Conservation (phyloP, 768 basidiomycete species). For the Multifurca ochricompacta region DNA sequence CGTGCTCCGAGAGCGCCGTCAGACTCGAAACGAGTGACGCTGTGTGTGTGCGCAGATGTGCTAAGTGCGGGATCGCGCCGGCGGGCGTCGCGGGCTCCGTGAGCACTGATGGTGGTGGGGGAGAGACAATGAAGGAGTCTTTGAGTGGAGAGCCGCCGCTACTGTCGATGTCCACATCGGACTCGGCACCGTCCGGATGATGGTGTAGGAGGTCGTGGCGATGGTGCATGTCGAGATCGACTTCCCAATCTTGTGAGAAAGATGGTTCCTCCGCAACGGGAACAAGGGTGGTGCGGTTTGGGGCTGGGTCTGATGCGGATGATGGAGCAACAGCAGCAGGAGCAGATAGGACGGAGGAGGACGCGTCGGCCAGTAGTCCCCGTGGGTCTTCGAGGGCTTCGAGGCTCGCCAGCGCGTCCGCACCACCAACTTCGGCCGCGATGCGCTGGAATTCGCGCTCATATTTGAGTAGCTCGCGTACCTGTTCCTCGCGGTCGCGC, state of each 20-base stretch:
- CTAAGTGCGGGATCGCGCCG: constrained; percentile 54
- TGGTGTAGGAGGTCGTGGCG: constrained; percentile 25
- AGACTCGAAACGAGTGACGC: constrained; percentile 68
- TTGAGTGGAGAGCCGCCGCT: constrained; percentile 44
- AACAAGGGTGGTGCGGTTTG: constrained; percentile 18
- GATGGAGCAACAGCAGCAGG: constrained; percentile 18
- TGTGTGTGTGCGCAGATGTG: constrained; percentile 66
- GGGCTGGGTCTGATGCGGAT: neutral
- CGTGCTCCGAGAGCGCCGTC: constrained; percentile 74
- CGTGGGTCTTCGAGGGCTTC: constrained; percentile 47
- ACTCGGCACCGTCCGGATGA: neutral
- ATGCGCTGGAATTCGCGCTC: constrained; percentile 77
- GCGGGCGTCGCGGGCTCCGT: constrained; percentile 49
- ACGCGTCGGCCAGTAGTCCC: constrained; percentile 37
- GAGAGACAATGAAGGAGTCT: constrained; percentile 42
- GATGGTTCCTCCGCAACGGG: constrained; percentile 28
- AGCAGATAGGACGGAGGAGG: no score
- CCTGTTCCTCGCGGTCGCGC: constrained; percentile 72
- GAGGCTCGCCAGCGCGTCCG: constrained; percentile 59
- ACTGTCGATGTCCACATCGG: constrained; percentile 29
- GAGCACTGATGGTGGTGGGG: constrained; percentile 36
- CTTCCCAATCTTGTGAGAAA: constrained; percentile 49
- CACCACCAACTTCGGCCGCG: constrained; percentile 68
- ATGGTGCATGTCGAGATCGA: constrained; percentile 43
- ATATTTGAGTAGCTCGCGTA: constrained; percentile 67